These are phyloP conservation scores for Boletus rufocinnamomeus DNA, from an alignment of 768 basidiomycete species.

Conservation along the genomic window DNA sequence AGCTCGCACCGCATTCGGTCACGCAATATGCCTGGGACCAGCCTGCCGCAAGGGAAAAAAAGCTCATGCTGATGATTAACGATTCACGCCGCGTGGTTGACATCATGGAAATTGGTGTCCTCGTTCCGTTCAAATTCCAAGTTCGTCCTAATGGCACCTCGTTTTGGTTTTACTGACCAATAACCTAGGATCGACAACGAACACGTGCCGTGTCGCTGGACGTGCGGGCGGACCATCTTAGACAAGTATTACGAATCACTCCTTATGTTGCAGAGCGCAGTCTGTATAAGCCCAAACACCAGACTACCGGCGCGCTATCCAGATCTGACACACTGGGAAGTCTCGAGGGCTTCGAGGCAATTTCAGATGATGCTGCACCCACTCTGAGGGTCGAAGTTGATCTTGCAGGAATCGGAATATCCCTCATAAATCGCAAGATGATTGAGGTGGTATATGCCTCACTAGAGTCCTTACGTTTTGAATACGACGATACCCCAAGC, in stretches of 20 bases:
- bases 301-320: conserved; percentile 45
- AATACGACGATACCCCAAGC: conserved; percentile 77
- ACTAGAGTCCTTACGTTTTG: conserved; percentile 74
- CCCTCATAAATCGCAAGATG: conserved; percentile 83
- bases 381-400: conserved; percentile 69
- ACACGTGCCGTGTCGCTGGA: conserved; percentile 82
- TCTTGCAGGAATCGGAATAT: conserved; percentile 89
- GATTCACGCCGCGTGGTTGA: conserved; percentile 70
- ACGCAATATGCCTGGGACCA: conserved; percentile 90
- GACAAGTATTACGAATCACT: conserved; percentile 84
- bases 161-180: conserved; percentile 3
- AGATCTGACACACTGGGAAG: conserved; percentile 71
- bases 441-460: conserved; percentile 90
- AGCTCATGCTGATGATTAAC: conserved; percentile 64
- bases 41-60: conserved; percentile 83
- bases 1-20: conserved; percentile 53
- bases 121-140: conserved; percentile 84
- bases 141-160: conserved; percentile 42
- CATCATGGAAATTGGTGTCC: conserved; percentile 93
- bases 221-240: conserved; percentile 84
- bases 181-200: conserved; percentile 51
- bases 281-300: conserved; percentile 78
- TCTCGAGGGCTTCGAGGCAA: conserved; percentile 80
- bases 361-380: conserved; percentile 70
- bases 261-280: conserved; percentile 84